Percentiles rank a stretch among this genome's conserved stretches.
Evolutionary conservation across 345 rosid species (phyloP).

Genomic region (Tarenaya hassleriana): DNA sequence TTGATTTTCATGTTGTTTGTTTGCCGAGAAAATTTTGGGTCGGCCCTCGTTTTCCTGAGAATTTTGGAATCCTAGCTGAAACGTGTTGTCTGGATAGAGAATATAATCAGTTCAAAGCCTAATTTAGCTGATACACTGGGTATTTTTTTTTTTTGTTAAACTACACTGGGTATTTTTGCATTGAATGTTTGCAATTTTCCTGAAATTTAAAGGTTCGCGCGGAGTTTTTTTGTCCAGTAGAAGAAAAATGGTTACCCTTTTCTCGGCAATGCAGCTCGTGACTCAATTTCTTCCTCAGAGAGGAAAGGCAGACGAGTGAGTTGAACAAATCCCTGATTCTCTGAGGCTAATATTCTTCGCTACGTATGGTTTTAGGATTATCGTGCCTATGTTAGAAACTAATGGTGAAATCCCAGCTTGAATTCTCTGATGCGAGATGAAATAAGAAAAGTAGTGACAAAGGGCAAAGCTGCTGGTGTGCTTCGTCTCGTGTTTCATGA

Average conservation of each 20-base stretch:
- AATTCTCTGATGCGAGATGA: conserved; percentile 41
- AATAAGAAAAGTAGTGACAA: conserved; percentile 62
- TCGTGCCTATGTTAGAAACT: conserved; percentile 1
- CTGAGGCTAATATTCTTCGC: not conserved
- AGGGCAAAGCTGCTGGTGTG: conserved; percentile 90
- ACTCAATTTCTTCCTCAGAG: conserved; percentile 27
- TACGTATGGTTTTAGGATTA: not conserved
- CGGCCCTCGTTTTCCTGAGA: not conserved
- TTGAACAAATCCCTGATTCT: conserved; percentile 9
- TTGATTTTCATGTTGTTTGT: not conserved
- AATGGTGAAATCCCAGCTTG: conserved; percentile 10
- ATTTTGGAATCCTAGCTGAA: not conserved
- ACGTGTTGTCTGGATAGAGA: not conserved
- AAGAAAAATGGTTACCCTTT: conserved; percentile 39
- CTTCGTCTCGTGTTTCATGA: conserved; percentile 97
- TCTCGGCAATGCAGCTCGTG: conserved; percentile 47
- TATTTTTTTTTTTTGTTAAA: too few relatives aligned
- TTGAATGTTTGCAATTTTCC: not conserved
- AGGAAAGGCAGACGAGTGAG: conserved; percentile 53
- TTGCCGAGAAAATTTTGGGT: not conserved
- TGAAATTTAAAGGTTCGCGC: conserved; percentile 24
- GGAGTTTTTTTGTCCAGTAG: conserved; percentile 24
- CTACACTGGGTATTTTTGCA: not conserved
- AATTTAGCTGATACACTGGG: not conserved
- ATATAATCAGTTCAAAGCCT: too few relatives aligned